Evolutionary conservation across 2,329 filamentous ascomycete species (phyloP).

Genomic region (Colletotrichum godetiae): DNA sequence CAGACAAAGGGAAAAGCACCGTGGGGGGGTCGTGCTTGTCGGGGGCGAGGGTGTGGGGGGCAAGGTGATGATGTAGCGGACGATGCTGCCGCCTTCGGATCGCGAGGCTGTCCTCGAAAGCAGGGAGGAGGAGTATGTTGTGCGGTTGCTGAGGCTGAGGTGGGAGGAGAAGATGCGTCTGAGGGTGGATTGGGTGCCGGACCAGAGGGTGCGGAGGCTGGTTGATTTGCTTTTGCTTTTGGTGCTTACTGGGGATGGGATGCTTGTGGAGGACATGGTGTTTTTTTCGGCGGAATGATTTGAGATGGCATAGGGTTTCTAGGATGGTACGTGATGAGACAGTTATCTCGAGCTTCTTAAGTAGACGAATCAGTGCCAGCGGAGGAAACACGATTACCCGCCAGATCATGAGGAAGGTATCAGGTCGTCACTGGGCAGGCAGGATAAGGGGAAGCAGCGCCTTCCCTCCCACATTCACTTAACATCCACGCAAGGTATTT

Average conservation of each 20-base stretch:
- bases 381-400: neutral
- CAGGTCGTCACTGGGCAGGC: neutral
- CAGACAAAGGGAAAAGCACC: neutral
- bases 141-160: neutral
- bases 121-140: neutral
- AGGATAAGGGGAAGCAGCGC: neutral
- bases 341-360: neutral
- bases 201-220: neutral
- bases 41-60: neutral
- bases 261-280: neutral
- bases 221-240: neutral
- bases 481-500: no score
- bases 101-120: neutral
- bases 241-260: neutral
- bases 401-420: neutral
- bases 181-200: conserved; percentile 6
- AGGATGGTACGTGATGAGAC: fast-evolving
- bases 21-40: neutral
- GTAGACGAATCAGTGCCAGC: neutral
- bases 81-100: neutral
- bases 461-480: no score
- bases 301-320: neutral
- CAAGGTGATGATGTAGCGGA: neutral
- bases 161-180: neutral
- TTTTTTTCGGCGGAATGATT: neutral